Evolutionary conservation across 2,329 filamentous ascomycete genomes (phyloP).

Genomic region (Metarhizium humberi): DNA sequence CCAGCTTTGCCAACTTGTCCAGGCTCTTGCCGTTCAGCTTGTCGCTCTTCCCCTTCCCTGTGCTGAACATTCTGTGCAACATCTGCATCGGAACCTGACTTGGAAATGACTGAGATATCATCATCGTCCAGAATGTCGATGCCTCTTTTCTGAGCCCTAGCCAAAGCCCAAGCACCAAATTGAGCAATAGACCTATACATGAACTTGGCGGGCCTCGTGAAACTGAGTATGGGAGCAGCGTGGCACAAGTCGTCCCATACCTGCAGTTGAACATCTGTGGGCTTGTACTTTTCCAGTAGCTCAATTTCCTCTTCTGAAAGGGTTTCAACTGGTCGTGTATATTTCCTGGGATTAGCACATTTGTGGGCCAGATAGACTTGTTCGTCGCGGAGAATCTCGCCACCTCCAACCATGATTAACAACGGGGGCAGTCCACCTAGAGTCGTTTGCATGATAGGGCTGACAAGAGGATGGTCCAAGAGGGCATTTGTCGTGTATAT

Average conservation of each 20-base stretch:
- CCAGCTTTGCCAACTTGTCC: slow-evolving; percentile 71
- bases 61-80: slow-evolving; percentile 14
- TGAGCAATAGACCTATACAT: slow-evolving; percentile 92
- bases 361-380: slow-evolving; percentile 95
- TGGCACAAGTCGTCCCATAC: slow-evolving; percentile 96
- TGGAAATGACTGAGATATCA: slow-evolving; percentile 63
- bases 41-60: slow-evolving; percentile 7
- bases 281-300: slow-evolving; percentile 57
- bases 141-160: slow-evolving; percentile 66
- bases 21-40: slow-evolving; percentile 12
- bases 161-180: slow-evolving; percentile 86
- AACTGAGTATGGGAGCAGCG: slow-evolving; percentile 85
- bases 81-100: slow-evolving; percentile 33
- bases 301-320: slow-evolving; percentile 54
- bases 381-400: slow-evolving; percentile 84
- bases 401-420: slow-evolving; percentile 78
- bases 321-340: slow-evolving; percentile 56
- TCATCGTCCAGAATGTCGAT: slow-evolving; percentile 80
- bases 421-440: slow-evolving; percentile 84
- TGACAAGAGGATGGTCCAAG: slow-evolving; percentile 79
- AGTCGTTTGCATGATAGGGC: slow-evolving; percentile 77
- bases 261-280: slow-evolving; percentile 87
- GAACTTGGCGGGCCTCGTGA: slow-evolving; percentile 89
- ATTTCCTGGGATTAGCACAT: slow-evolving; percentile 72
- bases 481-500: slow-evolving; percentile 77